phyloP scores from a whole-genome alignment of 1,139 yeast genomes.

The Sugiyamaella castrensis region DNA sequence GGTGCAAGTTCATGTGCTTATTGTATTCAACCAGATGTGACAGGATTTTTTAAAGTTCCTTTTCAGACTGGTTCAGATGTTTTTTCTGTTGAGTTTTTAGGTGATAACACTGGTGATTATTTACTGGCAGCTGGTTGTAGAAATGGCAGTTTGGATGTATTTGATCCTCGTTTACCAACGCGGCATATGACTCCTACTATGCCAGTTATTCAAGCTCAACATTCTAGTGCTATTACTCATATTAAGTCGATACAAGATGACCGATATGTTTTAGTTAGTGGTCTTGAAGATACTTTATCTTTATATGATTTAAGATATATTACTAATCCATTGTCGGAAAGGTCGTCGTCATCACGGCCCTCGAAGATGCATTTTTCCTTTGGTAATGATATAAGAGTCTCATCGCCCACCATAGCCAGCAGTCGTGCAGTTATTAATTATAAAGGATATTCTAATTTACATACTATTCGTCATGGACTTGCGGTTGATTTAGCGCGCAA shows the following conservation, averaged over 20 bases:
- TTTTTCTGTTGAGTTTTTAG: conserved; percentile 13
- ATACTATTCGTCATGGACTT: conserved; percentile 13
- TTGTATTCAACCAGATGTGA: conserved; percentile 7
- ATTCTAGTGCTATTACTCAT: conserved; percentile 9
- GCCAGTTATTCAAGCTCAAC: conserved; percentile 4
- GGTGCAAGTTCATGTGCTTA: conserved; percentile 9
- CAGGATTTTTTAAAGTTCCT: conserved; percentile 8
- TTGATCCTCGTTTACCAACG: conserved; percentile 15
- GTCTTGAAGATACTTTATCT: conserved; percentile 24
- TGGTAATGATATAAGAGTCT: background rate
- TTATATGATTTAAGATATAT: conserved; percentile 26
- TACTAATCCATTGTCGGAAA: background rate
- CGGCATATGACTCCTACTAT: conserved; percentile 10
- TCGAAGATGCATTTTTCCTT: too few relatives aligned
- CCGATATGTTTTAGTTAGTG: conserved; percentile 24
- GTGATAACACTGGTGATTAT: conserved; percentile 1
- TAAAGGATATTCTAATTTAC: conserved; percentile 12
- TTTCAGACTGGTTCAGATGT: conserved; percentile 18
- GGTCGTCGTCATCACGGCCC: background rate
- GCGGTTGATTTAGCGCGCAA: conserved; percentile 8
- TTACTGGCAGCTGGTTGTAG: conserved; percentile 21
- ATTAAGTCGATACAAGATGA: conserved; percentile 12
- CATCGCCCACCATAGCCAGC: background rate
- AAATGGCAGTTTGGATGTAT: conserved; percentile 19
- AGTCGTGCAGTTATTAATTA: conserved; percentile 8